Base-by-base conservation (phyloP, 2,329 filamentous ascomycete species). In the Epichloe aotearoae region DNA sequence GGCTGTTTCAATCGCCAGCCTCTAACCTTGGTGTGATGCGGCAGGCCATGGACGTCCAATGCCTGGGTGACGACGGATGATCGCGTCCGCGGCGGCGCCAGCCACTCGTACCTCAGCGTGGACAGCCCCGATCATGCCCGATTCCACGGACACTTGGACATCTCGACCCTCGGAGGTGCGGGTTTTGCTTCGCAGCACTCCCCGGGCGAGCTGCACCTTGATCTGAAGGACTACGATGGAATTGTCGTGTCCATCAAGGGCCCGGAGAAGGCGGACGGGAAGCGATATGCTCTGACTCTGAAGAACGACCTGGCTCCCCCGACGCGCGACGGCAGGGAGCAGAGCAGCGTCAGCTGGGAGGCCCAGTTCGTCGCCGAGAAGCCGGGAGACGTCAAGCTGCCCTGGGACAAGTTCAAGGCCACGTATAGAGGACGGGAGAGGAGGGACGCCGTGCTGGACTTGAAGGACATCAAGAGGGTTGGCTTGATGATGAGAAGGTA, bases 401-500 rank as follows among this genome's bases (percentile, higher is more conserved):
- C 72, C 1, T 91, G 84, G 82, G 64, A 64, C 12, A 73, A 76
- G 23, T 79, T 94, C 55, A 79, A 77, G 61, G 70, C 86, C 1
- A 91, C 83, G 2, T 93, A 88, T 65, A 73, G 87, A 3, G 88
- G 88, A 0, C 78, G 75, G 58, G 73, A 81, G 54, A 75, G 78
- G 61, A 66, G 75, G 17, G 80, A 84, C 65, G 77, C 77, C 0
- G 64, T 75, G 5, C 63, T 93, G 57, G 71, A 88, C 57, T 59
- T 76, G 55, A 71, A 70, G 46, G 69, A 71, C 42, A 71, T 93
- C 39, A 84, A 78, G 66, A 73, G 84, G 45, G 70, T 91, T 33
- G 83, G 81, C 47, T 72, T 93, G 53, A 90, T 93, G 87, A 85
- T 86, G 73, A 71, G 88, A 63, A 93, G 87, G 86, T 88, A 65